Conservation (phyloP, 768 basidiomycete genomes). For the Leccinum variicolor region DNA sequence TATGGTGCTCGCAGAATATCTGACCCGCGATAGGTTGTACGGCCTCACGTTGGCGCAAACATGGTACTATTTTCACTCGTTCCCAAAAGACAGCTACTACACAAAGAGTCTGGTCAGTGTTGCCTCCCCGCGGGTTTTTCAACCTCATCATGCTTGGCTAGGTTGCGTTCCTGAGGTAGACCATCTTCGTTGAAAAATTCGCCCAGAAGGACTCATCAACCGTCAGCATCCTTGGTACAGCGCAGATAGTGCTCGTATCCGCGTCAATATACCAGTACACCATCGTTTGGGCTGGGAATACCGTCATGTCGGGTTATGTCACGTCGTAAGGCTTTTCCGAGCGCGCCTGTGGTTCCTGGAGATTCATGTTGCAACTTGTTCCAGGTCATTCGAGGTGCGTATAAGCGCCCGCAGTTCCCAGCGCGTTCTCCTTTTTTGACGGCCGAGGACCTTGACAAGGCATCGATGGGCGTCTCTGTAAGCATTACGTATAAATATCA, state of each 20-base stretch:
- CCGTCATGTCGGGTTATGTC: conserved; percentile 24
- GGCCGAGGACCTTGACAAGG: conserved; percentile 15
- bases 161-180: conserved; percentile 30
- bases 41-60: conserved; percentile 35
- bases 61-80: conserved; percentile 32
- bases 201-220: conserved; percentile 1
- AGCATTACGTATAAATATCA: neutral
- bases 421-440: neutral
- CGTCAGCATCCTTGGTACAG: conserved; percentile 25
- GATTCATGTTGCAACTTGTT: neutral
- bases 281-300: conserved; percentile 27
- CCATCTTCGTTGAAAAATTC: neutral
- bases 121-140: neutral
- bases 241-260: conserved; percentile 28
- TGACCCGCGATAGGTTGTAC: conserved; percentile 27
- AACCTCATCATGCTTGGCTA: conserved; percentile 1
- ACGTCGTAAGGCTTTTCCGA: conserved; percentile 19
- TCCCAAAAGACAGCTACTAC: conserved; percentile 25
- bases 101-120: conserved; percentile 32
- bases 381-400: conserved; percentile 26
- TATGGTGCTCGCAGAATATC: neutral
- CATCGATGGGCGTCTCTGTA: conserved; percentile 35
- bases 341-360: neutral
- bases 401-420: no score
- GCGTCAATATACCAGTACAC: conserved; percentile 33